Base-by-base conservation (phyloP, 2,329 filamentous ascomycete genomes). In the Corynespora cassiicola region DNA sequence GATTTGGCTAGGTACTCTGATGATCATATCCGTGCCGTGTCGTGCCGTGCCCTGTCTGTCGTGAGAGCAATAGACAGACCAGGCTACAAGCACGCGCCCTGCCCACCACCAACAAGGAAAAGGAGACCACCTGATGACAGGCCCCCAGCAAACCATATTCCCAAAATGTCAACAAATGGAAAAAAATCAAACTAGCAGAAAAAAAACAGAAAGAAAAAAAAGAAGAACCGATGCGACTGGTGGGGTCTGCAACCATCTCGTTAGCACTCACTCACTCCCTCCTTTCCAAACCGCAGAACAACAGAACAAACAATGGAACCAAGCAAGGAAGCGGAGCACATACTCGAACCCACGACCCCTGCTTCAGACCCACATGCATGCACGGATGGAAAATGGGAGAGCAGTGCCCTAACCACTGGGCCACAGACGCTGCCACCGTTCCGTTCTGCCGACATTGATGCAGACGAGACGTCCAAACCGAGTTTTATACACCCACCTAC, bases 331-430 rank as follows among this genome's bases (percentile, higher is more conserved):
- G n/a, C n/a, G n/a, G 31, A 17, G n/a, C 14, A 25, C 9, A 21
- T 31, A 25, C 52, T 64, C 47, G 63, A 66, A 67, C 63, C 49
- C 56, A 37, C 50, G 53, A 59, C 46, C 57, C 52, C 58, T 50
- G 58, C 53, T 49, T 54, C n/a, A 18, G 35, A 44, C 33, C n/a
- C 15, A 27, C 32, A 36, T 27, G 23, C 44, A 41, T 30, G n/a
- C 24, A 26, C 25, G 17, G 17, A 11, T 11, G 9, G 8, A 25
- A 19, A 40, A 42, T 69, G 66, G 65, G 66, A 68, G 67, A 62
- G 62, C 62, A 56, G 52, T 62, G 63, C 52, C 56, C 61, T 69
- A 66, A 66, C 66, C 65, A 68, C 66, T 68, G 58, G 51, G 51
- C 64, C 37, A 68, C 54, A 35, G 45, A 38, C 55, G 64, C 65